A percentile compares a stretch with the other conserved stretches of the same genome.
Conservation (phyloP, 2,329 filamentous ascomycete species). For the Penicillium sp. region DNA sequence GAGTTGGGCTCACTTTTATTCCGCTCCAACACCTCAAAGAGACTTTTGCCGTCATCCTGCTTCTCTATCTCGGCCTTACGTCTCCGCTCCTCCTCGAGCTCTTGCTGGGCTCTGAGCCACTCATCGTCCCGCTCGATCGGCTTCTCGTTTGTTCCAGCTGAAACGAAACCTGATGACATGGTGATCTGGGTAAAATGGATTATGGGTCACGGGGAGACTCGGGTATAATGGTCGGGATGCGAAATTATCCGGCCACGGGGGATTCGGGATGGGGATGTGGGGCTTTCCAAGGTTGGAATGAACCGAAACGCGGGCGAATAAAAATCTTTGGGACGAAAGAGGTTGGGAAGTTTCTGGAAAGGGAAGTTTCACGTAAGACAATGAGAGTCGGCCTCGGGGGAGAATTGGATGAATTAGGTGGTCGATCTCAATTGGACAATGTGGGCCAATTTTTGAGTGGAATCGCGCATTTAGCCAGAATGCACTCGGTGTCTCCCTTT, state of each 20-base stretch:
- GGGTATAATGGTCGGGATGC: constrained; percentile 14
- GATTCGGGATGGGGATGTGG: constrained; percentile 1
- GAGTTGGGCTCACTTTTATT: constrained; percentile 48
- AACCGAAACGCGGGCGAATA: constrained; percentile 1
- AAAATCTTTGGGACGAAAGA: neutral
- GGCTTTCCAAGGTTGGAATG: neutral
- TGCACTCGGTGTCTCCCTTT: neutral
- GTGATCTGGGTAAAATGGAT: constrained; percentile 10
- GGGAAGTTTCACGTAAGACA: neutral
- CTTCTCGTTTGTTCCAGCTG: constrained; percentile 43
- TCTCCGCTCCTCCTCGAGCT: constrained; percentile 47
- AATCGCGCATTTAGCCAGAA: constrained; percentile 2
- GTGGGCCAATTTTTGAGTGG: neutral
- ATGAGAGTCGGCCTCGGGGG: neutral
- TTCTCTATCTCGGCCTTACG: constrained; percentile 50
- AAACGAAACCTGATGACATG: constrained; percentile 49
- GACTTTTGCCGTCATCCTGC: constrained; percentile 51
- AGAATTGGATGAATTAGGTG: neutral
- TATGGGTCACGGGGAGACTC: constrained; percentile 4
- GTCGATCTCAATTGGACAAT: neutral
- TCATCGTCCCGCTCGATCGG: constrained; percentile 42
- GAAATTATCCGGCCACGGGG: constrained; percentile 17
- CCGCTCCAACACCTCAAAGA: constrained; percentile 48
- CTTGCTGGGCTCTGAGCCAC: constrained; percentile 44
- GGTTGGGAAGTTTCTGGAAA: neutral